phyloP scores from a whole-genome alignment of 345 rosid genomes.

The Kernera saxatilis region DNA sequence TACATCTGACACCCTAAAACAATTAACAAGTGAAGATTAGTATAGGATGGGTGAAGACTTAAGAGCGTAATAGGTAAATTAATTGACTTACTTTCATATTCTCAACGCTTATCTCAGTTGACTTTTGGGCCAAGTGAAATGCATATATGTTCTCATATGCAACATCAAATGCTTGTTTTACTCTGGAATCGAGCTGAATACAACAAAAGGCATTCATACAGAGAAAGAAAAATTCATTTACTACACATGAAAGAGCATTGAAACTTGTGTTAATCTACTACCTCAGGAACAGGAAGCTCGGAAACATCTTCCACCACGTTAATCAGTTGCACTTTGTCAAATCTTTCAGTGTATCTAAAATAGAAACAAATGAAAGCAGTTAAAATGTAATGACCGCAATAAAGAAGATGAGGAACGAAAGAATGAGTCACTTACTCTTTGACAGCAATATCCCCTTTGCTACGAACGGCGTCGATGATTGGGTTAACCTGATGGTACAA shows the following conservation, averaged over 20 bases:
- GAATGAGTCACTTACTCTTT: constrained; percentile 50
- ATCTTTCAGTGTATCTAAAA: constrained; percentile 69
- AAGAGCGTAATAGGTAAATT: not conserved
- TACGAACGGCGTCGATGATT: constrained; percentile 70
- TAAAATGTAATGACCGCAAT: not conserved
- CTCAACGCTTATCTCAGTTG: constrained; percentile 56
- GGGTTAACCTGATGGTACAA: constrained; percentile 51
- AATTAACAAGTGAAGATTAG: not conserved
- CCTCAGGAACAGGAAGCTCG: constrained; percentile 70
- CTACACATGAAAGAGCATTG: not conserved
- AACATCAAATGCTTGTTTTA: constrained; percentile 78
- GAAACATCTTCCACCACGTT: constrained; percentile 56
- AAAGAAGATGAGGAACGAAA: not conserved
- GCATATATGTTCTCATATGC: constrained; percentile 83
- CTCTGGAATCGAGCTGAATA: constrained; percentile 55
- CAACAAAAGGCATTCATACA: not conserved
- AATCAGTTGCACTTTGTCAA: constrained; percentile 67
- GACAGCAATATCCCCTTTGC: constrained; percentile 77
- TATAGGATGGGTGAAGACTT: not conserved
- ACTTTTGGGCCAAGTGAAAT: constrained; percentile 84
- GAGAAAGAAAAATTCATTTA: not conserved
- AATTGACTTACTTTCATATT: constrained; percentile 64
- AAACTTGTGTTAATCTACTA: not conserved
- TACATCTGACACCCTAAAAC: constrained; percentile 80
- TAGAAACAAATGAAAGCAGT: not conserved